Base-by-base conservation (phyloP, 2,329 filamentous ascomycete genomes). In the Colletotrichum sp. region DNA sequence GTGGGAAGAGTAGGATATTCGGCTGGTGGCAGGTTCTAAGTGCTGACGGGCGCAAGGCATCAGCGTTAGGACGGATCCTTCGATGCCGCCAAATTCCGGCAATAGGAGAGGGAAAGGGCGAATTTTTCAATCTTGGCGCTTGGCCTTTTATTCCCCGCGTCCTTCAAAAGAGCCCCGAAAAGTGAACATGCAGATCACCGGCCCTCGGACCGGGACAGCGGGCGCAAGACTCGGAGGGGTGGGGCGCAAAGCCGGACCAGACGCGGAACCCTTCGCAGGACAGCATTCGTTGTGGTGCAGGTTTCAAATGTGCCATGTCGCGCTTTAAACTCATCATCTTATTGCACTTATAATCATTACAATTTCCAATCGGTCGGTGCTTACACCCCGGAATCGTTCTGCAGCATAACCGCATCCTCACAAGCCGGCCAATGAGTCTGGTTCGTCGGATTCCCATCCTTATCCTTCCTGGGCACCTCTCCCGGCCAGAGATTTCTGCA, bases 401-500 rank as follows among this genome's bases (percentile, higher is more conserved):
- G 68, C 1, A 75, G 55, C 1, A 52, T 72, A 1, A 55, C 32
- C 6, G 62, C 69, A 8, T 75, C n/a, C 24, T 28, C 30, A 21
- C 68, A 67, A 18, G 72, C 55, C 2, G 68, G 72, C 12, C 36
- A 72, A 12, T 62, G 3, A 16, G 21, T 70, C 3, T 38, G 43
- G 3, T 18, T 5, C 1, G 43, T 66, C 24, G 18, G 18, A 1
- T 58, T 67, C 5, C 72, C 69, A 24, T 70, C 36, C 18, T 28
- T 32, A 32, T 70, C 24, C 56, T 26, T 24, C 28, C 26, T 61
- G 0, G 56, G 8, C 12, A 16, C 6, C 9, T 75, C 65, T 12
- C 72, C 72, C 15, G 55, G 69, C 69, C 69, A 75, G 6, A 72
- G 62, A 6, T 72, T 75, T n/a, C 64, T 72, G 30, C 72, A 72